phyloP scores from a whole-genome alignment of 768 basidiomycete genomes.

The Mycena pura region DNA sequence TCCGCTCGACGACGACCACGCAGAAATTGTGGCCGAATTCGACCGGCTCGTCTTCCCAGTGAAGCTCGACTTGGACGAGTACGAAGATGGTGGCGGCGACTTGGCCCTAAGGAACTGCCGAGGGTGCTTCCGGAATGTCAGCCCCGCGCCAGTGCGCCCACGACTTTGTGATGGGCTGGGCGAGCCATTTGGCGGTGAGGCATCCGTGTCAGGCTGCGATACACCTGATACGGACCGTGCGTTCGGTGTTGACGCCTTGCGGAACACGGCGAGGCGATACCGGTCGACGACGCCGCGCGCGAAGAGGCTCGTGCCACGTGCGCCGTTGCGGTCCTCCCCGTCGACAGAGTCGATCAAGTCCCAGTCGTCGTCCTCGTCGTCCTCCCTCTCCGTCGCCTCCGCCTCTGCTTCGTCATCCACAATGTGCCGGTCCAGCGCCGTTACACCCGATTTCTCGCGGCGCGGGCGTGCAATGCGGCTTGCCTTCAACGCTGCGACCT shows the following conservation, averaged over 20 bases:
- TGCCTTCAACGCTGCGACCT: conserved; percentile 31
- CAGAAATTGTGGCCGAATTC: conserved; percentile 55
- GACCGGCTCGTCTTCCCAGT: conserved; percentile 47
- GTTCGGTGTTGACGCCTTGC: conserved; percentile 76
- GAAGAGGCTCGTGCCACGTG: conserved; percentile 81
- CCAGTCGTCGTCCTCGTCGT: conserved; percentile 88
- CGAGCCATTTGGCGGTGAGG: conserved; percentile 47
- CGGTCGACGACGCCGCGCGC: conserved; percentile 92
- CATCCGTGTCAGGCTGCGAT: conserved; percentile 56
- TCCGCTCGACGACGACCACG: conserved; percentile 47
- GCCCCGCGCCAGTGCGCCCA: conserved; percentile 64
- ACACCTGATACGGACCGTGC: conserved; percentile 63
- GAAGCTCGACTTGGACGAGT: conserved; percentile 48
- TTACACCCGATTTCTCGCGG: conserved; percentile 84
- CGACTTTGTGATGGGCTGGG: conserved; percentile 64
- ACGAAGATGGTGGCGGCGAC: conserved; percentile 59
- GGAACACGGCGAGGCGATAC: conserved; percentile 85
- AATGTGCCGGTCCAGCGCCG: conserved; percentile 77
- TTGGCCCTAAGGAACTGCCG: conserved; percentile 76
- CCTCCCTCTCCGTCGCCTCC: conserved; percentile 52
- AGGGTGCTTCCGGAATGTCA: conserved; percentile 77
- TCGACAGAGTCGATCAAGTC: conserved; percentile 85
- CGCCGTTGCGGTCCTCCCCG: conserved; percentile 84
- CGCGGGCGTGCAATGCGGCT: conserved; percentile 47
- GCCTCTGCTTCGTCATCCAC: conserved; percentile 62